Conservation (phyloP, 768 basidiomycete genomes). For the Hemileccinum impolitum region DNA sequence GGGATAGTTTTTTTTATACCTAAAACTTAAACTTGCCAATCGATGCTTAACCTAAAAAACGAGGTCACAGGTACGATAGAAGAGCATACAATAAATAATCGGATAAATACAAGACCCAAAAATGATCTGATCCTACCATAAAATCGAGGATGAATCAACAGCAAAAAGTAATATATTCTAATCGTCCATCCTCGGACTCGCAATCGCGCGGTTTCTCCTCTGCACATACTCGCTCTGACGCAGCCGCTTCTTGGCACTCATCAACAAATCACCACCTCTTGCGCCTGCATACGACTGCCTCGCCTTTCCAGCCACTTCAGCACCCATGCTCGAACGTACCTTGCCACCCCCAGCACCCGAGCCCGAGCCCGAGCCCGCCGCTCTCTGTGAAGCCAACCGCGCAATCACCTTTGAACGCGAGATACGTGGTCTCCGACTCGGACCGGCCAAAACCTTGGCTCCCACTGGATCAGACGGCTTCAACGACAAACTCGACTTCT, state of each 20-base stretch:
- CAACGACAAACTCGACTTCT: not conserved
- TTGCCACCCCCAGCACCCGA: constrained; percentile 23
- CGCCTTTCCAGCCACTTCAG: constrained; percentile 24
- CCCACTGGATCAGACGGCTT: constrained; percentile 19
- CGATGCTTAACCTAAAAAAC: no score
- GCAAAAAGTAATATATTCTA: constrained; percentile 1
- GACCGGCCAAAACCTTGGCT: constrained; percentile 36
- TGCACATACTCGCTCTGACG: constrained; percentile 75
- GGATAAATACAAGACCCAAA: not conserved
- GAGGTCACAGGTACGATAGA: not conserved
- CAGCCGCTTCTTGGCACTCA: constrained; percentile 69
- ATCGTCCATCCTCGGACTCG: constrained; percentile 11
- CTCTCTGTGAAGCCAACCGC: constrained; percentile 68
- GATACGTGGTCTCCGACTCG: constrained; percentile 73
- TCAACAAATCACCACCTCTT: constrained; percentile 39
- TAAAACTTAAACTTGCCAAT: no score
- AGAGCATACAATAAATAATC: constrained; percentile 7
- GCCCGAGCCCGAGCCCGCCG: constrained; percentile 22
- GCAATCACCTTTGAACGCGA: constrained; percentile 82
- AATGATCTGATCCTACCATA: constrained; percentile 14
- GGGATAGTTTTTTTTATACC: no score
- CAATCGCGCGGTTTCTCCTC: constrained; percentile 44
- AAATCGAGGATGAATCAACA: constrained; percentile 3
- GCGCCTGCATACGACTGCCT: constrained; percentile 22
- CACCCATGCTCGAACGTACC: constrained; percentile 53